Conservation (phyloP, 106 monocot species). For the Agapanthus africanus region DNA sequence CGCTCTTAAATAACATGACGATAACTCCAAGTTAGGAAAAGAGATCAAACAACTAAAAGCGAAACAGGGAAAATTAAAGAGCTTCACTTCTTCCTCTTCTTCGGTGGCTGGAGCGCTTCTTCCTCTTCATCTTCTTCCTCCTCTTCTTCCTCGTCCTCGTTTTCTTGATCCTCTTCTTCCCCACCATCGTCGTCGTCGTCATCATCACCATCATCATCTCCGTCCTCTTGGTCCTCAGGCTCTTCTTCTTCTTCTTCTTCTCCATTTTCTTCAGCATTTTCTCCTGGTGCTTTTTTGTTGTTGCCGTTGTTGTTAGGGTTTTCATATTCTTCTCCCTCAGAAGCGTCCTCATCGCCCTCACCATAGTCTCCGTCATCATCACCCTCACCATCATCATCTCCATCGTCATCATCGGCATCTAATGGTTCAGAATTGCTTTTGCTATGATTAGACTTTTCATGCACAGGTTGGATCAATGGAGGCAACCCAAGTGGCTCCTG, state of each 20-base stretch:
- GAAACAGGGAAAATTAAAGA: neutral
- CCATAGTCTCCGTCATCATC: slow-evolving; percentile 5
- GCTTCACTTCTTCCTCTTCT: no score
- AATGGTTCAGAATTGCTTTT: neutral
- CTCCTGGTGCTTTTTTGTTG: no score
- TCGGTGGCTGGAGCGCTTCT: no score
- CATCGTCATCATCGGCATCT: neutral
- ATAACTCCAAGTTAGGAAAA: neutral
- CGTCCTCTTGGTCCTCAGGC: no score
- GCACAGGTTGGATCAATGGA: neutral
- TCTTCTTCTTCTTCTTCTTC: no score
- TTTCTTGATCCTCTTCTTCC: slow-evolving; percentile 20
- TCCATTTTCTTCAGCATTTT: no score
- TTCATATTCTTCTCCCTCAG: slow-evolving; percentile 17
- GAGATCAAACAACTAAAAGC: neutral
- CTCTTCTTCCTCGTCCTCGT: no score
- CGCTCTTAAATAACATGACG: neutral
- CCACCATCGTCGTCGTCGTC: slow-evolving; percentile 16
- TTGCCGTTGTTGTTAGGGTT: slow-evolving; percentile 17
- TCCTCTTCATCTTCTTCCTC: slow-evolving; percentile 23
- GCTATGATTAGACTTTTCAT: neutral
- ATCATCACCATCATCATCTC: slow-evolving; percentile 17
- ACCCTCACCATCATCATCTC: neutral
- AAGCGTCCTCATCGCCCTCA: neutral
- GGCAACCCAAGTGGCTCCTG: slow-evolving; percentile 4